phyloP scores from a whole-genome alignment of 116 monocot species.

The Posidonia oceanica region DNA sequence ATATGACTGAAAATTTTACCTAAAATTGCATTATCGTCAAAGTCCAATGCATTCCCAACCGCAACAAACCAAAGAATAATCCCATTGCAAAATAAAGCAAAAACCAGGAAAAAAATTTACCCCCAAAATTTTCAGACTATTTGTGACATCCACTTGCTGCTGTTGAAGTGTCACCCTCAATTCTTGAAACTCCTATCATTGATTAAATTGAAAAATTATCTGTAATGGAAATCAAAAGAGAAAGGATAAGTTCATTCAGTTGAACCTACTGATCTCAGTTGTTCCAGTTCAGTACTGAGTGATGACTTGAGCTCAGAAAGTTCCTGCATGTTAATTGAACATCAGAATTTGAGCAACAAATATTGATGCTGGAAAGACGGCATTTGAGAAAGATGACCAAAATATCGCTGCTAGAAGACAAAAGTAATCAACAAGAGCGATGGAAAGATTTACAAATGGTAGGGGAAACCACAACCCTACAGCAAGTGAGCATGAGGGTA shows the following conservation, averaged over 20 bases:
- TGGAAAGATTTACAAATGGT: no score
- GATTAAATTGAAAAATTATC: not conserved
- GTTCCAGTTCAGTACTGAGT: conserved; percentile 9
- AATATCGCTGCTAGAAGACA: no score
- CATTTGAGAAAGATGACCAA: no score
- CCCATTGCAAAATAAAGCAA: not conserved
- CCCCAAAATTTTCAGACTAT: conserved; percentile 2
- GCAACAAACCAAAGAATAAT: no score
- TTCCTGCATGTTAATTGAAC: conserved; percentile 5
- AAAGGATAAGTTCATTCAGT: conserved; percentile 1
- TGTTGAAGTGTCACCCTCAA: conserved; percentile 8
- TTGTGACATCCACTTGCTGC: conserved; percentile 9
- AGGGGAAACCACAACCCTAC: no score
- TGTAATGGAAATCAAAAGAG: not conserved
- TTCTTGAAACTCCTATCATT: conserved; percentile 12
- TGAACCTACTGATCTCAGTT: conserved; percentile 7
- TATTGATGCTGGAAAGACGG: no score
- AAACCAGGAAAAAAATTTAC: not conserved
- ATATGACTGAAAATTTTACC: no score
- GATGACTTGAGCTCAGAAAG: conserved; percentile 8
- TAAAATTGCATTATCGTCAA: no score
- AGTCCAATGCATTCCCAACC: no score
- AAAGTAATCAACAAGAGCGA: no score
- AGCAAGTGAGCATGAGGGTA: no score
- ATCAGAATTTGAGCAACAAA: not conserved